Evolutionary conservation across 1,284 basidiomycete genomes (phyloP).

Genomic region (Pascua sp.): DNA sequence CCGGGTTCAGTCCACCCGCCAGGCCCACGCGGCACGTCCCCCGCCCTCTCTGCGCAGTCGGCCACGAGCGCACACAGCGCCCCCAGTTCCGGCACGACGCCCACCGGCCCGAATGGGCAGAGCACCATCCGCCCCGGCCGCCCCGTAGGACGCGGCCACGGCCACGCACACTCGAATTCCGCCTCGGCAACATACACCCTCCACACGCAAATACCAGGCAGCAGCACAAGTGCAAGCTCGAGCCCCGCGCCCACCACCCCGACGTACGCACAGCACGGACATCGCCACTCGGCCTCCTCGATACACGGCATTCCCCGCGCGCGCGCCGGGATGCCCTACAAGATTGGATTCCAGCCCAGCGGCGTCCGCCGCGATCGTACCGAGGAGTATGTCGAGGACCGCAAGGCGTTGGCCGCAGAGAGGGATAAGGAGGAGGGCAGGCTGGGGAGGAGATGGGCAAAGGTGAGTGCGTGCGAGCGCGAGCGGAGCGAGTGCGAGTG

Average conservation of each 20-base stretch:
- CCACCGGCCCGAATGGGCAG: too few relatives aligned
- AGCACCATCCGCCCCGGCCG: too few relatives aligned
- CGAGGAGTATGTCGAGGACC: slow-evolving; percentile 67
- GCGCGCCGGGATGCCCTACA: slow-evolving; percentile 56
- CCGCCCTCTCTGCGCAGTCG: too few relatives aligned
- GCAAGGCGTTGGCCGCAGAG: slow-evolving; percentile 59
- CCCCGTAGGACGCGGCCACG: too few relatives aligned
- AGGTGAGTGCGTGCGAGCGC: slow-evolving; percentile 48
- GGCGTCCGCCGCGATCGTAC: slow-evolving; percentile 69
- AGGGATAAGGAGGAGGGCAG: slow-evolving; percentile 72
- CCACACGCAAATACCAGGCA: too few relatives aligned
- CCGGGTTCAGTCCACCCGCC: too few relatives aligned
- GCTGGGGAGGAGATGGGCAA: slow-evolving; percentile 74
- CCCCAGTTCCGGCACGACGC: too few relatives aligned
- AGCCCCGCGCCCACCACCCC: not conserved
- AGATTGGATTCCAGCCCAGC: slow-evolving; percentile 75
- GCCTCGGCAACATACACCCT: too few relatives aligned
- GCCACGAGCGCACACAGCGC: too few relatives aligned
- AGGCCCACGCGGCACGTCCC: too few relatives aligned
- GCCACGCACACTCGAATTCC: too few relatives aligned
- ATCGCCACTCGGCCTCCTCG: not conserved
- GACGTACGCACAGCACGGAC: not conserved
- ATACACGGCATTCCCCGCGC: not conserved
- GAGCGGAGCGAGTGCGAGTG: not conserved
- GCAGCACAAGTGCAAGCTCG: too few relatives aligned